Percentiles rank a stretch among this genome's conserved stretches.
Conservation (phyloP, 352 stramenopile species). For the Hyphochytrium catenoides region DNA sequence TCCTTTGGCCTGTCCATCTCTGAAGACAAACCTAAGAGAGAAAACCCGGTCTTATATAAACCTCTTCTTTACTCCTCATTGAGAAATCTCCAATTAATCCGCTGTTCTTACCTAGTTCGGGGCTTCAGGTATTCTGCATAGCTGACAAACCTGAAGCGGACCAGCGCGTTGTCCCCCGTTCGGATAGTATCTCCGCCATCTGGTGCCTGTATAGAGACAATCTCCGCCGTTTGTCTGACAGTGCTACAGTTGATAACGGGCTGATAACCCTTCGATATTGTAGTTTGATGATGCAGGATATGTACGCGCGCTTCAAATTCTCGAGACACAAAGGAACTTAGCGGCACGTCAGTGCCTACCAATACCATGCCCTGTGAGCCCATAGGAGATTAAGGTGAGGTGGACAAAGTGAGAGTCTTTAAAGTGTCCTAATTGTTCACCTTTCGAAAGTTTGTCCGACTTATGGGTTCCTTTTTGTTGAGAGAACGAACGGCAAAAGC, state of each 20-base stretch:
- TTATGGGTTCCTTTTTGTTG: conserved; percentile 61
- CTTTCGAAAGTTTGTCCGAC: conserved; percentile 59
- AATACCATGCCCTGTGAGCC: conserved; percentile 53
- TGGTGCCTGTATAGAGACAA: conserved; percentile 11
- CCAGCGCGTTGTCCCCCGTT: conserved; percentile 62
- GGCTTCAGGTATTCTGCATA: conserved; percentile 83
- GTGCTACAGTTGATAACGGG: conserved; percentile 80
- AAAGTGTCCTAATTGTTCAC: no score
- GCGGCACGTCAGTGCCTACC: conserved; percentile 44
- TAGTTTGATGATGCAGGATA: conserved; percentile 87
- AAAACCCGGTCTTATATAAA: no score
- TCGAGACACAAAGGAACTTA: conserved; percentile 37
- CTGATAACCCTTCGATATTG: conserved; percentile 72
- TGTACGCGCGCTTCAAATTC: conserved; percentile 76
- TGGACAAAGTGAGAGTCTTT: no score
- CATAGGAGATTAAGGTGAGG: not conserved
- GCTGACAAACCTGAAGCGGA: conserved; percentile 71
- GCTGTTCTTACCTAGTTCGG: conserved; percentile 65
- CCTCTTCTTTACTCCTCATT: no score
- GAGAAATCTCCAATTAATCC: no score
- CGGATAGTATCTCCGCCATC: conserved; percentile 44
- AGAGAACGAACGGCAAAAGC: conserved; percentile 58
- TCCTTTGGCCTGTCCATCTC: conserved; percentile 88
- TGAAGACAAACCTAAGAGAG: conserved; percentile 92
- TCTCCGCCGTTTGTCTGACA: conserved; percentile 55